Evolutionary conservation across 2,329 filamentous ascomycete genomes (phyloP), one percentile per base, ranked within the genome.

Genomic region (Rhynchosporium agropyri): DNA sequence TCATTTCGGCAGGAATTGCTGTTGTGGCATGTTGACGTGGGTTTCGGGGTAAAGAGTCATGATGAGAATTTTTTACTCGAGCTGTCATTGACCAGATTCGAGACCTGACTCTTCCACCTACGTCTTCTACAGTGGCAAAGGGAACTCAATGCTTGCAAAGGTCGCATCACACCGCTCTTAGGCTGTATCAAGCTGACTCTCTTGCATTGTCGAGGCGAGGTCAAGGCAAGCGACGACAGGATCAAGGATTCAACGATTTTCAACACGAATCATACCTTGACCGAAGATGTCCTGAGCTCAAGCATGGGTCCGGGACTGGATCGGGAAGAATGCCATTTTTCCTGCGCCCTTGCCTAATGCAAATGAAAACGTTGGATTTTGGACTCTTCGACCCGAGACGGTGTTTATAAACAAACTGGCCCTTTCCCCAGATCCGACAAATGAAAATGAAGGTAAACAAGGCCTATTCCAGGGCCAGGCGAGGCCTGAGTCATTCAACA

Each of bases 381-480:
- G 58, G 50, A 58, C 13, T 53, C 48, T 66, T 64, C 63, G 65
- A 43, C 63, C 60, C 53, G 66, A 66, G 61, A 60, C 69, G 65
- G 67, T 71, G 67, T 71, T 71, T 68, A 71, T 67, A 63, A 60
- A 65, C 60, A 63, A 36, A 36, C 64, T 57, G 63, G 55, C 58
- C 61, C 65, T 63, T 63, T 66, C 49, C 58, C 33, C 58, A 57
- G 36, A 51, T 48, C 45, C 45, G 50, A 62, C 56, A 66, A 60
- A 61, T 63, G 58, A 56, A 36, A 50, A 12, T 53, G 48, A 46
- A 62, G 63, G 63, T 72, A 70, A 72, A 72, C 71, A 72, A 69
- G 71, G 65, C 70, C 71, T 55, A 51, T 60, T 62, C 60, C 54
- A 36, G 43, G 70, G 62, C 70, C 71, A 66, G 67, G 63, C 63